Evolutionary conservation across 2,329 filamentous ascomycete genomes (phyloP).

Genomic region (Hymenoscyphus fraxineus): DNA sequence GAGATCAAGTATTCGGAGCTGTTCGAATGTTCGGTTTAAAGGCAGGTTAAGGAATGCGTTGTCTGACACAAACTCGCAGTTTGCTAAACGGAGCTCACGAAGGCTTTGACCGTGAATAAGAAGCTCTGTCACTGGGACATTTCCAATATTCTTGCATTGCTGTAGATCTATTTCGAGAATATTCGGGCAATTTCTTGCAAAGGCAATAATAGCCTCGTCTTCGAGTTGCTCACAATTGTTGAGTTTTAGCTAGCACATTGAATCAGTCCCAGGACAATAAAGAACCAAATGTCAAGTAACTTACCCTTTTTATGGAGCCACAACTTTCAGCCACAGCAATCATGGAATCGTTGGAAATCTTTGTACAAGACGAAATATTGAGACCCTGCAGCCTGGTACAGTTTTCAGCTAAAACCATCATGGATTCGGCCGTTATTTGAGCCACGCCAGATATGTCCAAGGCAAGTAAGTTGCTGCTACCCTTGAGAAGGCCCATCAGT

Average conservation of each 20-base stretch:
- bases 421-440: slow-evolving; percentile 76
- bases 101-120: slow-evolving; percentile 75
- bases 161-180: slow-evolving; percentile 96
- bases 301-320: slow-evolving; percentile 78
- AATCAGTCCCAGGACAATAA: background rate
- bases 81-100: slow-evolving; percentile 84
- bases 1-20: slow-evolving; percentile 86
- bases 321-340: slow-evolving; percentile 77
- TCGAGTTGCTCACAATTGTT: slow-evolving; percentile 87
- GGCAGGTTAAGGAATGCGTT: slow-evolving; percentile 81
- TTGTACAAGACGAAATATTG: slow-evolving; percentile 83
- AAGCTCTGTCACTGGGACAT: slow-evolving; percentile 77
- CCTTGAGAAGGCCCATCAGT: slow-evolving; percentile 72
- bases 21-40: slow-evolving; percentile 67
- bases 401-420: slow-evolving; percentile 72
- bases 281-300: slow-evolving; percentile 29
- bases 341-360: slow-evolving; percentile 82
- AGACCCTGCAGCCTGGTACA: slow-evolving; percentile 85
- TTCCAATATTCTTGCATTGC: slow-evolving; percentile 76
- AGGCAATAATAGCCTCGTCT: slow-evolving; percentile 76
- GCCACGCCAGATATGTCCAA: slow-evolving; percentile 83
- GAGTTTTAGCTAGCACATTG: slow-evolving; percentile 69
- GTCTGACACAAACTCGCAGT: slow-evolving; percentile 81
- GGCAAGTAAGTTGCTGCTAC: slow-evolving; percentile 78
- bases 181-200: slow-evolving; percentile 83